Base-by-base conservation (phyloP, 495 filamentous ascomycete genomes). In the Hypoxylon intermedium region DNA sequence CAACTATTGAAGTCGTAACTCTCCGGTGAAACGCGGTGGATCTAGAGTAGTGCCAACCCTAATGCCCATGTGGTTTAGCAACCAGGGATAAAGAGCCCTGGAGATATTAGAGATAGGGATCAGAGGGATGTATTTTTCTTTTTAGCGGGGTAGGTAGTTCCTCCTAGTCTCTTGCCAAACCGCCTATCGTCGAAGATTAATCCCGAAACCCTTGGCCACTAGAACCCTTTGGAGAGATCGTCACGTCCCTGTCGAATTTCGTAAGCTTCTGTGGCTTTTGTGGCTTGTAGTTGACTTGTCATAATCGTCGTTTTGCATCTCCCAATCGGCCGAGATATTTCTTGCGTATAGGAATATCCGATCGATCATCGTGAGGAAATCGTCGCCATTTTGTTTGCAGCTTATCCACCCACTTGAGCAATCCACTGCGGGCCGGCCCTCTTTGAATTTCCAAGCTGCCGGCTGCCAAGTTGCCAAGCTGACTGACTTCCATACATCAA, bases 371-470 rank as follows among this genome's bases (percentile, higher is more conserved):
- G n/a, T 45, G 31, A 44, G 20, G 47, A 46, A 52, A 31, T 57
- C 13, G 15, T 45, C 40, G 15, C 28, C 31, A 36, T 37, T 47
- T 30, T 41, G 20, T 51, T 21, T 45, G 15, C 30, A 34, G 19
- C 2, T 2, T 37, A n/a, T 13, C 37, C 40, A 53, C 30, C 42
- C 34, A 45, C 53, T 53, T 49, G 12, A 36, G 42, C 26, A 49
- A 58, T 42, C 53, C 53, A 37, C 37, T 16, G 53, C 60, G 60
- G 60, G 26, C 60, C 60, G 47, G 26, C 40, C 60, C 60, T 56
- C 38, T 3, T 3, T 4, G 7, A 26, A 26, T 26, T 26, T n/a
- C n/a, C n/a, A n/a, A n/a, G n/a, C n/a, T n/a, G n/a, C n/a, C n/a
- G n/a, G n/a, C n/a, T n/a, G n/a, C n/a, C n/a, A n/a, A n/a, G n/a